Evolutionary conservation across 108 stramenopile species (phyloP).

Genomic region (Skeletonema costatum): DNA sequence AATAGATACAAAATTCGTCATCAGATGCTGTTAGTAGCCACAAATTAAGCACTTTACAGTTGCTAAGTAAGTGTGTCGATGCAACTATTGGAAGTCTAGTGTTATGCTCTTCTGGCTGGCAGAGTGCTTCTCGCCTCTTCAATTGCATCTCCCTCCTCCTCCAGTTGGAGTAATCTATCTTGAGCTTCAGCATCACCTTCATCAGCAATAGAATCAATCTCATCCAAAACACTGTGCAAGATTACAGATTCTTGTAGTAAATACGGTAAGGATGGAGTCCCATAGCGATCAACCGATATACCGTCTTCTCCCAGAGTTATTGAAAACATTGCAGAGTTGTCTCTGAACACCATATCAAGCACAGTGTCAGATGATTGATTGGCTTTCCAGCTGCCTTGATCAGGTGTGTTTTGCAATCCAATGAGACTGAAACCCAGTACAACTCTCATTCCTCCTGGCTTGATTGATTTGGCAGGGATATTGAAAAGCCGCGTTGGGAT

Average conservation of each 20-base stretch:
- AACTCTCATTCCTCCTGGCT: conserved; percentile 72
- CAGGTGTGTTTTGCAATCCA: conserved; percentile 71
- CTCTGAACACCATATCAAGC: conserved; percentile 65
- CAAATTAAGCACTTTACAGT: background rate
- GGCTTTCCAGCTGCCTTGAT: conserved; percentile 58
- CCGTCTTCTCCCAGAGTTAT: conserved; percentile 41
- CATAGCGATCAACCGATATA: conserved; percentile 58
- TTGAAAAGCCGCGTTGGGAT: conserved; percentile 11
- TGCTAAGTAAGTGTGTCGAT: too few species aligned
- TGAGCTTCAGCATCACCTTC: conserved; percentile 53
- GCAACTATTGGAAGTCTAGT: background rate
- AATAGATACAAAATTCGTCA: background rate
- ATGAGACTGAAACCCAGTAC: conserved; percentile 67
- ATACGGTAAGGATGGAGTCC: conserved; percentile 67
- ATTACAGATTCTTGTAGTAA: conserved; percentile 77
- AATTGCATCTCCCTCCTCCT: conserved; percentile 50
- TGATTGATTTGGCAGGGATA: conserved; percentile 61
- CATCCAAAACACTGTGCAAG: conserved; percentile 77
- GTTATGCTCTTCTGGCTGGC: conserved; percentile 64
- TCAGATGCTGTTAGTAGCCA: background rate
- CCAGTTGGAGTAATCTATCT: conserved; percentile 61
- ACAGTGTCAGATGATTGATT: conserved; percentile 54
- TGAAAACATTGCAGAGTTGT: conserved; percentile 66
- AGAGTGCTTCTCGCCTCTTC: conserved; percentile 54
- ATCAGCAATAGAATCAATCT: conserved; percentile 60